Evolutionary conservation across 306 rosid species (phyloP), one percentile per base, ranked within the genome.

Genomic region (Fragaria iinumae): DNA sequence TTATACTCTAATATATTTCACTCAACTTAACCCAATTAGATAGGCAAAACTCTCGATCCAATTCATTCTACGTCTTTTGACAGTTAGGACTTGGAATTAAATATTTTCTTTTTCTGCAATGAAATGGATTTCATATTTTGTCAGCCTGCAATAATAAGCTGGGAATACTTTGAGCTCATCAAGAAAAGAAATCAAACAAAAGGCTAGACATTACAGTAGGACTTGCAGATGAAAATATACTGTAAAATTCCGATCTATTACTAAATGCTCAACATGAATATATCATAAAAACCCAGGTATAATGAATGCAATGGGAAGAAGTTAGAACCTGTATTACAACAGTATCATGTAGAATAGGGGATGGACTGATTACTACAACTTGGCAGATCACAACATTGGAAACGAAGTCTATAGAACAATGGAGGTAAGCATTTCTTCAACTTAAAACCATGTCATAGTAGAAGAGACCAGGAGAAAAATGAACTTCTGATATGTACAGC

Each of bases 141-240:
- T 36, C 55, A 29, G 34, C 17, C 72, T 68, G 52, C n/a, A 23
- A 21, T 68, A 9, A 11, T 21, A 48, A 68, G 53, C 53, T 11
- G 64, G 64, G 49, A 73, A 55, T 39, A 73, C 63, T 72, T 52
- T 7, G 65, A 21, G 67, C 16, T 57, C 67, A 39, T 38, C 10
- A 73, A 64, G 45, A 23, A 73, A 7, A 3, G 38, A 55, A 7
- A 1, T 23, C 44, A 25, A 34, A 72, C 32, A 52, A 32, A 72
- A 36, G 45, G n/a, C 64, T n/a, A 21, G 64, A 3, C 36, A 3
- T 32, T 32, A 32, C 36, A 11, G 44, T 36, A 34, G 39, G 49
- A 32, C 59, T 53, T 21, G 76, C 49, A 55, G 67, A 36, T 21
- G 23, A 73, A 39, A 62, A 27, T 12, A 62, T 27, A 27, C 8